Base-by-base conservation (phyloP, 129 eudicot genomes). In the Centella asiatica region DNA sequence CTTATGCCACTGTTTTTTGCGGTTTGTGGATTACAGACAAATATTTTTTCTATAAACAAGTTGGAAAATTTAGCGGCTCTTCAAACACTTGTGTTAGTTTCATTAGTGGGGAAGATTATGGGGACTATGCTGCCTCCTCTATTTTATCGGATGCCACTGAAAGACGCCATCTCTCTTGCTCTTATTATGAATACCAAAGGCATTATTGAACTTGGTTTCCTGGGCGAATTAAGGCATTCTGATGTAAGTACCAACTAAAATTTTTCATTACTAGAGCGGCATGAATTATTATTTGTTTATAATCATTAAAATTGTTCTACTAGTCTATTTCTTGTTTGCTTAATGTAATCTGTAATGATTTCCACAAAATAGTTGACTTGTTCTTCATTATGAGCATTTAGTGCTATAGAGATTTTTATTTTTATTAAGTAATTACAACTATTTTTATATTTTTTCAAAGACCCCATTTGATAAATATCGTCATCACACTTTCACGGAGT, bases 141-240 rank as follows among this genome's bases (percentile, higher is more conserved):
- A 6, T 57, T 71, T 26, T 68, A 29, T 44, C 68, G 81, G 66
- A 68, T 72, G 67, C 81, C 81, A 4, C 59, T 80, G 29, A 45
- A 76, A 23, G 85, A 80, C 60, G 85, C 81, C 25, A 54, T 80
- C 19, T 71, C 85, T 62, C 78, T 80, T 32, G 81, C 72, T 19
- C 77, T 80, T 37, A 68, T 75, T 63, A 80, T 80, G 85, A 80
- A 80, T 47, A 22, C 76, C 10, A 75, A 80, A 64, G 85, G 85
- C 64, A 59, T 80, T 12, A 49, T 76, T 44, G 81, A 80, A 53
- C 69, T 80, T 9, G 73, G 76, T 63, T 28, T 80, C 31, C 22
- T 80, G 65, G 72, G 29, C 27, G 53, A 64, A 2, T 33, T 36
- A 19, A 63, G 24, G 69, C 51, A 68, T 24, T 33, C 44, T 23